Base-by-base conservation (phyloP, 768 basidiomycete species). In the Panellus pusillus region DNA sequence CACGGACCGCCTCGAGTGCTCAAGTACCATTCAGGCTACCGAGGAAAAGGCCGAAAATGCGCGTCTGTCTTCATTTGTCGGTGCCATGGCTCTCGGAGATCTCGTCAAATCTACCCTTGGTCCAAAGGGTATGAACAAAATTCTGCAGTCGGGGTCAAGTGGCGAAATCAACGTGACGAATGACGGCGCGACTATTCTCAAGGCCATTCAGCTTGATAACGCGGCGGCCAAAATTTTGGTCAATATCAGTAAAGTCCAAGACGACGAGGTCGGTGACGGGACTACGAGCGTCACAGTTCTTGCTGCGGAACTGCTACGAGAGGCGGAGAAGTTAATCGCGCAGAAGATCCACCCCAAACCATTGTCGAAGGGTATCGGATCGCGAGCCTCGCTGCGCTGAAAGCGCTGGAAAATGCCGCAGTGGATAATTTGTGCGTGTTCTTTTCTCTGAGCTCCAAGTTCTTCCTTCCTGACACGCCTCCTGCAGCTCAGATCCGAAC, bases 91-190 rank as follows among this genome's bases (percentile, higher is more conserved):
- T 0, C 80, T 99, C 31, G 97, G 97, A 39, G 97, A 99, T 75
- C 85, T 99, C 61, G 96, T 99, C 65, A 98, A 98, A 74, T 96
- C 94, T 1, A 99, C 97, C 8, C 81, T 99, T 2, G 97, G 97
- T 9, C 97, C 97, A 19, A 98, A 99, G 72, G 97, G 97, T 50
- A 99, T 98, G 96, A 98, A 98, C 85, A 98, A 98, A 78, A 98
- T 99, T 58, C 83, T 99, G 14, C 96, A 95, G 71, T 95, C 93
- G 1, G 84, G 72, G 1, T 91, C 93, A 6, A 83, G 88, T 0
- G 93, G 93, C 6, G 91, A 94, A 27, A 91, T 99, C 65, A 97
- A 87, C 60, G 96, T 99, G 44, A 99, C 97, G 11, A 99, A 99
- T 72, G 97, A 99, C 69, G 97, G 97, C 4, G 97, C 97, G 4